A percentile compares a stretch with the other conserved stretches of the same genome.
Conservation (phyloP, 805 yeast genomes). For the Saturnispora zaruensis region DNA sequence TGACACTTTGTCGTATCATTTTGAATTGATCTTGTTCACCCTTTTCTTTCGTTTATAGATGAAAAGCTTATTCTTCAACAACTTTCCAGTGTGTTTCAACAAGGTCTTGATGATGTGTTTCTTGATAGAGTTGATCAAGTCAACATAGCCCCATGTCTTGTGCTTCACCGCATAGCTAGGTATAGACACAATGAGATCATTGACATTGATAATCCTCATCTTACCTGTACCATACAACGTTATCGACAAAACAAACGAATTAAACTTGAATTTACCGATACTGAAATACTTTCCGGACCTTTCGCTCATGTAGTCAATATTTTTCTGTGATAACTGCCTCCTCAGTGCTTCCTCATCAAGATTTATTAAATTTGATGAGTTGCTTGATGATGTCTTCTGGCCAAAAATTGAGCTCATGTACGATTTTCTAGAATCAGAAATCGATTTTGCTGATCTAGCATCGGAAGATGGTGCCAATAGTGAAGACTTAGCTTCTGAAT, state of each 20-base stretch:
- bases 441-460: background rate
- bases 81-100: conserved; percentile 61
- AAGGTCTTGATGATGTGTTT: conserved; percentile 53
- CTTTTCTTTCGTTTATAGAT: conserved; percentile 14
- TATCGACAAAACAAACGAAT: conserved; percentile 47
- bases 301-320: conserved; percentile 51
- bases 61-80: conserved; percentile 63
- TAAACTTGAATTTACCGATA: conserved; percentile 48
- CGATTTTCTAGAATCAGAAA: background rate
- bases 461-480: background rate
- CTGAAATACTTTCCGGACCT: conserved; percentile 70
- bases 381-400: background rate
- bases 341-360: background rate
- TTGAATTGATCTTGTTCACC: conserved; percentile 1
- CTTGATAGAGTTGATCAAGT: conserved; percentile 52
- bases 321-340: conserved; percentile 7
- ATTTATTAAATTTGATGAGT: background rate
- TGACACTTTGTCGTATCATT: background rate
- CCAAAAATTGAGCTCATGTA: background rate
- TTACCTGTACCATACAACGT: conserved; percentile 73
- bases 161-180: conserved; percentile 54
- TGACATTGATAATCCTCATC: conserved; percentile 64
- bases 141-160: conserved; percentile 66
- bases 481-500: background rate
- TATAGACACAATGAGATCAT: conserved; percentile 55